Conservation (phyloP, 345 rosid species). For the Triadica sebifera region DNA sequence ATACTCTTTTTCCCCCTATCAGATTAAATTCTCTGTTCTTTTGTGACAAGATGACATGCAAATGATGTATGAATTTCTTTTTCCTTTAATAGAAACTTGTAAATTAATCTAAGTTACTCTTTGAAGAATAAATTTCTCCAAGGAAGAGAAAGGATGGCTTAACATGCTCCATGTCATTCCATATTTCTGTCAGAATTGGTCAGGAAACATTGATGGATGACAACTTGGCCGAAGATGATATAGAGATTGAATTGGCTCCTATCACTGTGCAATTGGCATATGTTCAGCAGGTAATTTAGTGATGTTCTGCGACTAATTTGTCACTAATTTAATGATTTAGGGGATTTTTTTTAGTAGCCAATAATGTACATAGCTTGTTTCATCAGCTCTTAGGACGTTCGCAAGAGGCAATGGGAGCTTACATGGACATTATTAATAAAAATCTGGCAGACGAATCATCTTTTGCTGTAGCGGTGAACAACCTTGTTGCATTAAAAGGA, state of each 20-base stretch:
- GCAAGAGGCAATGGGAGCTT: slow-evolving; percentile 63
- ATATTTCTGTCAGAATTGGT: slow-evolving; percentile 60
- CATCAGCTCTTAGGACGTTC: slow-evolving; percentile 65
- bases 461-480: slow-evolving; percentile 82
- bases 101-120: neutral
- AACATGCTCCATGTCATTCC: neutral
- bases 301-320: neutral
- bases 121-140: neutral
- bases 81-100: neutral
- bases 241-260: slow-evolving; percentile 88
- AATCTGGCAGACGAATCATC: slow-evolving; percentile 83
- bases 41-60: neutral
- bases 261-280: slow-evolving; percentile 83
- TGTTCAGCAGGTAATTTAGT: slow-evolving; percentile 67
- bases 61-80: neutral
- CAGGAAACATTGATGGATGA: slow-evolving; percentile 84
- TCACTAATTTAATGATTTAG: neutral
- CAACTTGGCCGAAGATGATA: slow-evolving; percentile 66
- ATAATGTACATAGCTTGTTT: slow-evolving; percentile 32
- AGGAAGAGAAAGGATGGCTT: neutral
- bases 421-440: slow-evolving; percentile 54
- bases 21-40: neutral
- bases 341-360: slow-evolving; percentile 3
- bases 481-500: slow-evolving; percentile 74
- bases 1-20: neutral